phyloP scores from a whole-genome alignment of 208 protist genomes.

The Crithidia acanthocephali region DNA sequence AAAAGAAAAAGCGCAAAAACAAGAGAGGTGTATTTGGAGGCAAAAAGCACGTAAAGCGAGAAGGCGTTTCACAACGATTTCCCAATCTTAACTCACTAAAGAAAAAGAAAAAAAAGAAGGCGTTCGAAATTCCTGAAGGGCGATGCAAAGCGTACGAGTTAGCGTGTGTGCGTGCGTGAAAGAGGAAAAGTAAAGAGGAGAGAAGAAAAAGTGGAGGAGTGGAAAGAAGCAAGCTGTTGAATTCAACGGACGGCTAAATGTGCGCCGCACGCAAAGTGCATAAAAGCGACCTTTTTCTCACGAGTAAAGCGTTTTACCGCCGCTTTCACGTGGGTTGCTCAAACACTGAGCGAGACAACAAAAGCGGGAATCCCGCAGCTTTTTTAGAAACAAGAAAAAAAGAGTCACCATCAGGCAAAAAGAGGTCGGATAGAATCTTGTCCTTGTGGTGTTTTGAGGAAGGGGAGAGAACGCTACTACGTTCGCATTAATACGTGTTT shows the following conservation, averaged over 20 bases:
- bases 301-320: too few species aligned
- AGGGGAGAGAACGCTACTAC: too few species aligned
- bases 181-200: background rate
- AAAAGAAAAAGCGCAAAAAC: constrained; percentile 13
- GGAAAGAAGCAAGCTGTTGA: background rate
- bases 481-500: too few species aligned
- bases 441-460: too few species aligned
- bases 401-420: too few species aligned
- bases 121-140: constrained; percentile 5
- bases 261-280: too few species aligned
- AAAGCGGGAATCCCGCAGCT: too few species aligned
- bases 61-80: background rate
- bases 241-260: background rate
- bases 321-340: too few species aligned
- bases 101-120: constrained; percentile 16
- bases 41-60: background rate
- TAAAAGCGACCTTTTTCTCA: too few species aligned
- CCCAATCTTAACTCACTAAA: background rate
- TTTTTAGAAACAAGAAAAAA: too few species aligned
- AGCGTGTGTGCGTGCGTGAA: background rate
- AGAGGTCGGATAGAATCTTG: too few species aligned
- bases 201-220: background rate
- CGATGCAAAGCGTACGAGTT: background rate
- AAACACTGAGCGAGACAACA: too few species aligned
- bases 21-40: background rate